Base-by-base conservation (phyloP, 2,329 filamentous ascomycete species). In the Scedosporium apiospermum region DNA sequence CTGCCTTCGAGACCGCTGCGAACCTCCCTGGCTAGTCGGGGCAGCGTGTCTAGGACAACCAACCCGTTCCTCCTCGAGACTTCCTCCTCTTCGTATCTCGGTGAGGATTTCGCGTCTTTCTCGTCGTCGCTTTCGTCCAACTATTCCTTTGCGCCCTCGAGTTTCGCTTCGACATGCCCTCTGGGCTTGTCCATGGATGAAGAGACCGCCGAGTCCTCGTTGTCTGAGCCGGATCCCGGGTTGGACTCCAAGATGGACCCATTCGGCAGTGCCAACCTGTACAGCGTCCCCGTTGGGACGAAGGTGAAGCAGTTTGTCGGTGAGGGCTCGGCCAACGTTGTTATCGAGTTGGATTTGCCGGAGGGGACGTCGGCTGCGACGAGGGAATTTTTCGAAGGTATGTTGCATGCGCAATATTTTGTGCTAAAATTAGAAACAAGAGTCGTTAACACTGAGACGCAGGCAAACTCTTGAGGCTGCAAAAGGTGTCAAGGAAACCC, bases 261-360 rank as follows among this genome's bases (percentile, higher is more conserved):
- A 6, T 41, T 58, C 30, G 26, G 26, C 3, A 51, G 42, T 6
- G 59, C 23, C 23, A 51, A 51, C 30, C 16, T 61, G 59, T 26
- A 51, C 14, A 42, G 27, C 38, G 63, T 66, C 26, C 65, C 65
- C 4, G 34, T 59, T 10, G 65, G 65, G 16, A 64, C 62, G 12
- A 46, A 38, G 41, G 63, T 66, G 9, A 63, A 58, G 21, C 60
- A 72, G 61, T 76, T 84, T 63, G 73, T 85, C 23, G 82, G 80
- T 27, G 90, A 95, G 72, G 90, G 90, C 26, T 87, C 88, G 26
- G 89, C 90, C 61, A 93, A 95, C 72, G 82, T 88, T 60, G 87
- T 93, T 65, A 92, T 90, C 69, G 81, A 81, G 67, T 79, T 89
- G 63, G 75, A 77, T 57, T 64, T 79, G 21, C 73, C 76, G 4